Evolutionary conservation across 2,329 filamentous ascomycete species (phyloP).

Genomic region (Ophiostoma pallidulum): DNA sequence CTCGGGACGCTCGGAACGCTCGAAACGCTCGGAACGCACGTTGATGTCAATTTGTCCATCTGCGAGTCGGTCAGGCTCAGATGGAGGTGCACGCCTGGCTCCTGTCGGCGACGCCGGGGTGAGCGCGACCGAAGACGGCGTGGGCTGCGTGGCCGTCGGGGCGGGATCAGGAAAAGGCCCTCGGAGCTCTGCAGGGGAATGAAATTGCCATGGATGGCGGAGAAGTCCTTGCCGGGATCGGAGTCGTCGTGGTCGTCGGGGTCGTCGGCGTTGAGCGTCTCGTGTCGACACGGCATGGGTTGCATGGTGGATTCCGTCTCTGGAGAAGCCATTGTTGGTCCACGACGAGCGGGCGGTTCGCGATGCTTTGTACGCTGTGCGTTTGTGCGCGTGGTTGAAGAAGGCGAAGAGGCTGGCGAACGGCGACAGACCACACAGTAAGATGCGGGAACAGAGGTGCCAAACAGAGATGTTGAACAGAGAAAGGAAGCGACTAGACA

Average conservation of each 20-base stretch:
- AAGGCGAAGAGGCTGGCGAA: too few relatives aligned
- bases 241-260: too few relatives aligned
- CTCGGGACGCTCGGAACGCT: too few relatives aligned
- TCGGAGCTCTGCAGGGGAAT: slow-evolving; percentile 25
- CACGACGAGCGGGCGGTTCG: neutral
- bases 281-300: neutral
- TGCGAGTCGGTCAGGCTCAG: slow-evolving; percentile 40
- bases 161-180: slow-evolving; percentile 26
- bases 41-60: slow-evolving; percentile 38
- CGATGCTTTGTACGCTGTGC: too few relatives aligned
- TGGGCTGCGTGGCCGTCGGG: slow-evolving; percentile 3
- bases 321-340: neutral
- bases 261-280: neutral
- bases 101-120: slow-evolving; percentile 23
- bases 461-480: too few relatives aligned
- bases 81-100: slow-evolving; percentile 35
- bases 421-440: too few relatives aligned
- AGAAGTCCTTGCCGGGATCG: slow-evolving; percentile 5
- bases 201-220: slow-evolving; percentile 28
- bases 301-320: neutral
- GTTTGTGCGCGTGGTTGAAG: too few relatives aligned
- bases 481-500: too few relatives aligned
- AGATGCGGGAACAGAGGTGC: too few relatives aligned
- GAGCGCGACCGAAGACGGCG: slow-evolving; percentile 23
- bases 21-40: slow-evolving; percentile 26